These are phyloP conservation scores for Boeremia exigua DNA, from an alignment of 2,329 filamentous ascomycete genomes.

Conservation along the genomic window DNA sequence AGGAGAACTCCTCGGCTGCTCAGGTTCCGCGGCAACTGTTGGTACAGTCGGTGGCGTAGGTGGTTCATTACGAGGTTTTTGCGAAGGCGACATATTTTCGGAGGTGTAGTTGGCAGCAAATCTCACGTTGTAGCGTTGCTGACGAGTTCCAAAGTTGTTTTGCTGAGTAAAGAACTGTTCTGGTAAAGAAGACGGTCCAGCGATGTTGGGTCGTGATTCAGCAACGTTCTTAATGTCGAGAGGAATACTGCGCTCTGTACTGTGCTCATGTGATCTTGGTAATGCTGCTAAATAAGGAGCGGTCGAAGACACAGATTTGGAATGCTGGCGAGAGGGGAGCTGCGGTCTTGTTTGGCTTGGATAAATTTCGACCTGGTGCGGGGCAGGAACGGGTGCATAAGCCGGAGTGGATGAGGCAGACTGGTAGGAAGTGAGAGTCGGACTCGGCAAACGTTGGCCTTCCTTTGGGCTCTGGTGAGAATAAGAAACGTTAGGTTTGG, in stretches of 20 bases:
- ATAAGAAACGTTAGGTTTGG: constrained; percentile 21
- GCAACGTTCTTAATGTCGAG: constrained; percentile 7
- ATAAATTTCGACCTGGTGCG: constrained; percentile 8
- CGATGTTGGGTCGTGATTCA: constrained; percentile 14
- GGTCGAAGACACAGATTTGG: constrained; percentile 10
- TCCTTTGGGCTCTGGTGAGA: constrained; percentile 20
- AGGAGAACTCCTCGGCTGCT: constrained; percentile 12
- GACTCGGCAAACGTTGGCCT: constrained; percentile 2
- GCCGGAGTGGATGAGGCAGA: constrained; percentile 14
- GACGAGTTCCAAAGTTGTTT: constrained; percentile 22
- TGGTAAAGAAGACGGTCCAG: constrained; percentile 12
- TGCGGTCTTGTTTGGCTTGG: constrained; percentile 8
- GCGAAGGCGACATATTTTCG: constrained; percentile 27
- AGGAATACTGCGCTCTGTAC: constrained; percentile 6
- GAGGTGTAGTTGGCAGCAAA: constrained; percentile 30
- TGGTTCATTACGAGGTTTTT: constrained; percentile 26
- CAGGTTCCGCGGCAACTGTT: constrained; percentile 7
- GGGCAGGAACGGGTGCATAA: constrained; percentile 9
- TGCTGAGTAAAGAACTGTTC: constrained; percentile 14
- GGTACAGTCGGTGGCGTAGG: constrained; percentile 11
- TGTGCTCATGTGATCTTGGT: constrained; percentile 21
- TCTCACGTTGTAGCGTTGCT: constrained; percentile 36
- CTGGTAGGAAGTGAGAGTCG: constrained; percentile 8
- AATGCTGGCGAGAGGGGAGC: constrained; percentile 8
- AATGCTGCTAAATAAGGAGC: constrained; percentile 3